Evolutionary conservation across 345 rosid species (phyloP).

Genomic region (Lumnitzera littorea): DNA sequence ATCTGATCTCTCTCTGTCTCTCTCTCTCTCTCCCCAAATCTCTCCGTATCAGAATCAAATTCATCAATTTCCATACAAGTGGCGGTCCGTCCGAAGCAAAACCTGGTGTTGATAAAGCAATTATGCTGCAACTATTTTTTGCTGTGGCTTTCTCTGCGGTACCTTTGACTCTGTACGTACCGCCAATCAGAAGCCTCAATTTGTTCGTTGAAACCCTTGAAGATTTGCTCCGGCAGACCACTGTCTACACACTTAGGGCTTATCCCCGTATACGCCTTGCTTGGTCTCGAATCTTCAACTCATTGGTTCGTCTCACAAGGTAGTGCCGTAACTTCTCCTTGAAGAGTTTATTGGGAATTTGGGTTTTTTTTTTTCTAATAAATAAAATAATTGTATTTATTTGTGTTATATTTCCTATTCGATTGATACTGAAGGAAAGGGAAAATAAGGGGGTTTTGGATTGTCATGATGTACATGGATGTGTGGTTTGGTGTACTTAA

Average conservation of each 20-base stretch:
- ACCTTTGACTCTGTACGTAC: conserved; percentile 37
- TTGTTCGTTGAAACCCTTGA: conserved; percentile 29
- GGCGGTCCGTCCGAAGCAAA: neutral
- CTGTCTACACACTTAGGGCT: conserved; percentile 18
- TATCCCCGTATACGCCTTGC: conserved; percentile 31
- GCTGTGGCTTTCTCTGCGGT: conserved; percentile 44
- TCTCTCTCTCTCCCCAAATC: neutral
- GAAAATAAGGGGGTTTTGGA: too few species aligned
- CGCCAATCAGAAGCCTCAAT: conserved; percentile 37
- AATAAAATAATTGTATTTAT: too few species aligned
- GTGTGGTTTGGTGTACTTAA: too few species aligned
- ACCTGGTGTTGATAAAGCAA: neutral
- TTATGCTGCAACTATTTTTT: conserved; percentile 28
- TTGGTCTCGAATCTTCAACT: conserved; percentile 17
- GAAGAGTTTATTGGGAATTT: too few species aligned
- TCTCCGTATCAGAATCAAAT: neutral
- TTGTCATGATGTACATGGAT: too few species aligned
- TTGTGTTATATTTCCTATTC: too few species aligned
- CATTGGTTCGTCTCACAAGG: conserved; percentile 8
- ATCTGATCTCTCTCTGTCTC: neutral
- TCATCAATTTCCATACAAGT: neutral
- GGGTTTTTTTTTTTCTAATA: too few species aligned
- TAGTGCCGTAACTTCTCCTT: neutral
- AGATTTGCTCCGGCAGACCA: conserved; percentile 19
- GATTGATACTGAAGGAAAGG: too few species aligned